phyloP scores from a whole-genome alignment of 306 rosid genomes.

The Echinosophora koreensis region DNA sequence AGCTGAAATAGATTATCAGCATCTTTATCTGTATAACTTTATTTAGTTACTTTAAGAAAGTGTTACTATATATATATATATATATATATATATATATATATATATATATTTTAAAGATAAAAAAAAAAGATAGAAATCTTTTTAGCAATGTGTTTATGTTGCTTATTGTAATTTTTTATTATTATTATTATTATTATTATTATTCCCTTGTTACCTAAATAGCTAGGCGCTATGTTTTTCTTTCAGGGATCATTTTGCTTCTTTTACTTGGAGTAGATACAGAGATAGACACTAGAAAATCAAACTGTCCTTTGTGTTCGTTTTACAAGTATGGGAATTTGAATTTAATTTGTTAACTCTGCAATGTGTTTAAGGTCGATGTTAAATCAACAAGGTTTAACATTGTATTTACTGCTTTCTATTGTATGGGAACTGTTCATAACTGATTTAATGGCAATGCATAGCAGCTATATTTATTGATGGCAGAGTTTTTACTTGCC shows the following conservation, averaged over 20 bases:
- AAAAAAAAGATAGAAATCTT: neutral
- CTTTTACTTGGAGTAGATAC: neutral
- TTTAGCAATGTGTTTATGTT: neutral
- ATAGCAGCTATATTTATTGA: neutral
- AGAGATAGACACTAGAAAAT: neutral
- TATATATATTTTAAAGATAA: neutral
- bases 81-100: neutral
- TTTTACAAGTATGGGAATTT: neutral
- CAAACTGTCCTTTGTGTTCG: neutral
- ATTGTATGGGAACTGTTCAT: neutral
- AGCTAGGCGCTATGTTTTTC: neutral
- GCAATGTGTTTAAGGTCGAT: neutral
- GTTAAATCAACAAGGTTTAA: neutral
- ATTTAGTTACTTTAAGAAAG: neutral
- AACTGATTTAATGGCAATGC: neutral
- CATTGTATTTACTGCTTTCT: neutral
- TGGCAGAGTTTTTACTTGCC: constrained; percentile 8
- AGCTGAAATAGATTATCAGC: constrained; percentile 20
- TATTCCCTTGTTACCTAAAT: neutral
- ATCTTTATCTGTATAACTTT: constrained; percentile 2
- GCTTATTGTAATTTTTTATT: no score
- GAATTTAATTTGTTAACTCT: neutral
- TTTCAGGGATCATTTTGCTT: neutral
- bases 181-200: neutral
- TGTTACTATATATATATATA: neutral